Base-by-base conservation (phyloP, 2,329 filamentous ascomycete genomes). In the Dactylonectria macrodidyma region DNA sequence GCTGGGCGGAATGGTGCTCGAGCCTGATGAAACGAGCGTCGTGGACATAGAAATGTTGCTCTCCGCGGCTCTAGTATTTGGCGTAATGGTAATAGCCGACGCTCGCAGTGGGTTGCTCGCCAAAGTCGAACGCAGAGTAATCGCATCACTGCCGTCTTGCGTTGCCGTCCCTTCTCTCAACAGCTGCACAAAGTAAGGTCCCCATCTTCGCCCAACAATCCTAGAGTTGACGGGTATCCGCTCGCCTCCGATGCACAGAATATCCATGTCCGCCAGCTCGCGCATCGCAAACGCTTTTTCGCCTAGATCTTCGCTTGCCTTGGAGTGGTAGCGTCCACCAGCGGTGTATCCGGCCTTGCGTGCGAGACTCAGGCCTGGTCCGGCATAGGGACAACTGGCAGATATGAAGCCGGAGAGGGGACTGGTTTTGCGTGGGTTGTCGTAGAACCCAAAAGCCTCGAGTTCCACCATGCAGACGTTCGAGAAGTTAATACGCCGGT, bases 381-480 rank as follows among this genome's bases (percentile, higher is more conserved):
- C 88, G 63, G 82, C 91, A 78, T 85, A 92, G 30, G 84, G 94
- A 83, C 81, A 92, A 81, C 95, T 97, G 26, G 94, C 91, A 1
- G 95, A 98, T 63, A 92, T 87, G 79, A 96, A 98, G 10, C 91
- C 92, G 1, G 95, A 97, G 74, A 94, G 90, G 1, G 95, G 93
- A 5, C 89, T 85, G 1, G 87, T 90, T 78, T 92, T 93, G 71
- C 95, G 90, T 11, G 96, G 95, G 79, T 98, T 99, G 78, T 98
- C 95, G 79, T 98, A 98, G 50, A 99, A 91, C 1, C 96, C 96
- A 83, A 98, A 99, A 0, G 96, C 95, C 79, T 99, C 96, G 11
- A 99, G 86, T 81, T 99, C 96, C 9, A 99, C 95, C 87, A 98
- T 93, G 80, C 96, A 98, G 33, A 98, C 91, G 77, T 99, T 97